These are phyloP conservation scores for Aureobasidium melanogenum DNA, from an alignment of 2,329 filamentous ascomycete species.

Conservation along the genomic window DNA sequence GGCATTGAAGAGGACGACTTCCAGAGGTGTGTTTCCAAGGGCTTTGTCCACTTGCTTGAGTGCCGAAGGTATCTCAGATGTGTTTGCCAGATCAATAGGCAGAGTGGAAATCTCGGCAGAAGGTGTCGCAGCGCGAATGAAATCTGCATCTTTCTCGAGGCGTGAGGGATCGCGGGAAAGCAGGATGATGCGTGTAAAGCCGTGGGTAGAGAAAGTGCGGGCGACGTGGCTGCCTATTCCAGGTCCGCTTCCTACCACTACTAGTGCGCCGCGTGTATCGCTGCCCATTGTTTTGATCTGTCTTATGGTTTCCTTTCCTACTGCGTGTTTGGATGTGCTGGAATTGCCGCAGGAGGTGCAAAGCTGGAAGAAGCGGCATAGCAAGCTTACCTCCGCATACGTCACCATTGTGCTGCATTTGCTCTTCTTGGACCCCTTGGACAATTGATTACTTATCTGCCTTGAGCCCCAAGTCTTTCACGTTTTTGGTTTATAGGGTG, in stretches of 20 bases:
- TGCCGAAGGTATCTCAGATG: constrained; percentile 27
- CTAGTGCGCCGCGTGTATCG: constrained; percentile 17
- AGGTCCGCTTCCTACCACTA: constrained; percentile 39
- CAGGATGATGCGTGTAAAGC: constrained; percentile 41
- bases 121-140: constrained; percentile 24
- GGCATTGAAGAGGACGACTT: constrained; percentile 46
- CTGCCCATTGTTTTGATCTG: too few relatives aligned
- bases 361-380: not conserved
- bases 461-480: too few relatives aligned
- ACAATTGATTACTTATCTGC: too few relatives aligned
- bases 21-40: constrained; percentile 31
- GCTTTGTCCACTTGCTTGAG: constrained; percentile 32
- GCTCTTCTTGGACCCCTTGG: not conserved
- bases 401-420: not conserved
- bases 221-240: constrained; percentile 39
- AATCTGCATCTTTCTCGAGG: constrained; percentile 28
- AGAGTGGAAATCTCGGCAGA: constrained; percentile 36
- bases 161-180: constrained; percentile 36
- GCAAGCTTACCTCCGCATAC: not conserved
- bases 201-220: constrained; percentile 33
- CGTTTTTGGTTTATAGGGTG: not conserved
- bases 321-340: not conserved
- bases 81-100: constrained; percentile 36
- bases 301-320: not conserved
- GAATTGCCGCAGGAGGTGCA: not conserved